Percentiles rank a stretch among this genome's conserved stretches.
Conservation (phyloP, 352 stramenopile genomes). For the Globisporangium okanoganense region DNA sequence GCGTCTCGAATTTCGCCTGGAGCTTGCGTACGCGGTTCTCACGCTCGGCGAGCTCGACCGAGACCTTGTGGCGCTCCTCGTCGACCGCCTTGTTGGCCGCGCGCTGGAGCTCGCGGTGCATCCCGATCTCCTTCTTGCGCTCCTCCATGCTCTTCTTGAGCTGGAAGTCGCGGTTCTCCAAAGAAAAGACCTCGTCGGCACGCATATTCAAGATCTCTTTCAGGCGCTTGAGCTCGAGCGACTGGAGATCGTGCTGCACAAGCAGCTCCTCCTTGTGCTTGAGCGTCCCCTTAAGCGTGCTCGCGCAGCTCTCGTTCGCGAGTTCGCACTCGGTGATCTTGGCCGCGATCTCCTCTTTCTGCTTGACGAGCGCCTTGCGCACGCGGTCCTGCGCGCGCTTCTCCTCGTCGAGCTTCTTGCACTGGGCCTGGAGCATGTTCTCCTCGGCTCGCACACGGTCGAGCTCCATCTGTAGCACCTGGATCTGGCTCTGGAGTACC, state of each 20-base stretch:
- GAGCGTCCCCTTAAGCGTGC: conserved; percentile 73
- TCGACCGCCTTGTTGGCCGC: conserved; percentile 85
- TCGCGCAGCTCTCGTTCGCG: conserved; percentile 87
- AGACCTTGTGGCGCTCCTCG: conserved; percentile 92
- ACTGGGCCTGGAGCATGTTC: conserved; percentile 87
- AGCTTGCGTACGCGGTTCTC: conserved; percentile 87
- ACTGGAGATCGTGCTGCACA: conserved; percentile 92
- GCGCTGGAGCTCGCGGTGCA: conserved; percentile 88
- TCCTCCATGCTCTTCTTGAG: conserved; percentile 94
- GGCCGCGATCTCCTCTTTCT: conserved; percentile 73
- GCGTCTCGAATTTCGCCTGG: conserved; percentile 93
- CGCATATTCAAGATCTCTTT: conserved; percentile 86
- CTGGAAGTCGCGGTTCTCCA: conserved; percentile 94
- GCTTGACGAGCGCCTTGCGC: conserved; percentile 67
- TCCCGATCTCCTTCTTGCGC: conserved; percentile 88
- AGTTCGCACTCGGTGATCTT: conserved; percentile 90
- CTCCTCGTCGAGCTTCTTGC: conserved; percentile 92
- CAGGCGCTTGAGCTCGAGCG: conserved; percentile 91
- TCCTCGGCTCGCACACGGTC: conserved; percentile 85
- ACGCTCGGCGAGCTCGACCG: conserved; percentile 88
- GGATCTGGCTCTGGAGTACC: conserved; percentile 88
- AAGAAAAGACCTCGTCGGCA: conserved; percentile 90
- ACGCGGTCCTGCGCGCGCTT: conserved; percentile 73
- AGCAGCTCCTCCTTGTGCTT: conserved; percentile 91
- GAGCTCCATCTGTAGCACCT: conserved; percentile 88